Conservation (phyloP, 768 basidiomycete species). For the Myochromella boudieri region DNA sequence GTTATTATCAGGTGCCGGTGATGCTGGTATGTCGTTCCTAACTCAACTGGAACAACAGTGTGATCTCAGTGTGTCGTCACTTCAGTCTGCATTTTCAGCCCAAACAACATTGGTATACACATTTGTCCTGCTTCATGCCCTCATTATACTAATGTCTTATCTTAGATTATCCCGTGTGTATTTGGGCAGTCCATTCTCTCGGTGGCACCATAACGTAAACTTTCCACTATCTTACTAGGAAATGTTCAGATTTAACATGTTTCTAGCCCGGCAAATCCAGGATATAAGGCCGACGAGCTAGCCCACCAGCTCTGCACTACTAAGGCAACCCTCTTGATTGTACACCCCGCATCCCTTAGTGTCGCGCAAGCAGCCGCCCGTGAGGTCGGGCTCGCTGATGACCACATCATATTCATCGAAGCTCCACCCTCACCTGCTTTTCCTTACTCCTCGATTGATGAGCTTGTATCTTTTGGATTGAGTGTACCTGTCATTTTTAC, state of each 20-base stretch:
- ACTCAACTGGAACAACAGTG: neutral
- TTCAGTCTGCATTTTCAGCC: slow-evolving; percentile 61
- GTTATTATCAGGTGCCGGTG: slow-evolving; percentile 39
- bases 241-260: slow-evolving; percentile 16
- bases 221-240: slow-evolving; percentile 1
- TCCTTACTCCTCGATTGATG: slow-evolving; percentile 36
- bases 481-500: slow-evolving; percentile 35
- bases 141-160: neutral
- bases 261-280: slow-evolving; percentile 60
- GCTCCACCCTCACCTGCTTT: slow-evolving; percentile 15
- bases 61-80: neutral
- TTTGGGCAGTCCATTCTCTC: slow-evolving; percentile 62
- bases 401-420: slow-evolving; percentile 41
- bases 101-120: slow-evolving; percentile 64
- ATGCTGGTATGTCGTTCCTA: slow-evolving; percentile 42
- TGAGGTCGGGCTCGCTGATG: slow-evolving; percentile 36
- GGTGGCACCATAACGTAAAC: slow-evolving; percentile 60
- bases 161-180: slow-evolving; percentile 52
- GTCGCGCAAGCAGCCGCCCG: slow-evolving; percentile 47
- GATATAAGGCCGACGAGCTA: slow-evolving; percentile 57
- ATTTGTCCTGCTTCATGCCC: slow-evolving; percentile 9
- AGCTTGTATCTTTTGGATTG: slow-evolving; percentile 45
- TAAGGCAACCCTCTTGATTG: slow-evolving; percentile 47
- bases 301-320: slow-evolving; percentile 52
- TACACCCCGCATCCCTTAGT: slow-evolving; percentile 42